Conservation (phyloP, 1,284 basidiomycete genomes). For the Tremellales sp. region DNA sequence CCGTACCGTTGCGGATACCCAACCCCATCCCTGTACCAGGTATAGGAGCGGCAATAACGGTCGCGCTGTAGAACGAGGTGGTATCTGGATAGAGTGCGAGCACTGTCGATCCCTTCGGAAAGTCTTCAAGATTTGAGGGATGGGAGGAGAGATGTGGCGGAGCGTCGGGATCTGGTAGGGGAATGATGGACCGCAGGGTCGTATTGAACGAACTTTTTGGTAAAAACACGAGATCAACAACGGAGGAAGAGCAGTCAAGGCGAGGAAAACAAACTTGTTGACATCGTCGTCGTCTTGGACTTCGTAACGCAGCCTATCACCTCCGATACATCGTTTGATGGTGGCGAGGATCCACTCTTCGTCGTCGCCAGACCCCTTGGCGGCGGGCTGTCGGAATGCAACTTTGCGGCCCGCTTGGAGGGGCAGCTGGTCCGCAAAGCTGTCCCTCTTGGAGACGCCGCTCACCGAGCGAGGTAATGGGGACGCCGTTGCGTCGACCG, state of each 20-base stretch:
- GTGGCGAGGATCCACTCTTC: constrained; percentile 49
- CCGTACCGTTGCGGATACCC: constrained; percentile 16
- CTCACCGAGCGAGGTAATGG: constrained; percentile 18
- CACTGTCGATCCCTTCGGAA: constrained; percentile 44
- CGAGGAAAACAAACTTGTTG: constrained; percentile 16
- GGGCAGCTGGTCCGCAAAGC: constrained; percentile 45
- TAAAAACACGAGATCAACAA: background rate
- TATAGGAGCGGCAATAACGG: constrained; percentile 41
- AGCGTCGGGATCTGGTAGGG: constrained; percentile 48
- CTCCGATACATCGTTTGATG: constrained; percentile 42
- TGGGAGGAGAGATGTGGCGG: constrained; percentile 41
- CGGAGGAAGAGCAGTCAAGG: background rate
- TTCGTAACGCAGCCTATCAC: constrained; percentile 47
- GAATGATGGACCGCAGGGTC: constrained; percentile 50
- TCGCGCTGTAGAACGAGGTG: constrained; percentile 52
- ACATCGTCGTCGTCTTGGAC: constrained; percentile 45
- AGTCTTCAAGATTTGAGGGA: constrained; percentile 45
- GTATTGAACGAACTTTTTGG: constrained; percentile 47
- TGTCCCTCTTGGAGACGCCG: constrained; percentile 19
- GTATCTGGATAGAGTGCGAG: constrained; percentile 54
- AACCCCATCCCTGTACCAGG: constrained; percentile 32
- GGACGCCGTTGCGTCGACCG: constrained; percentile 2
- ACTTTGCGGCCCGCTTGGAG: constrained; percentile 48
- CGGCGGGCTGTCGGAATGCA: constrained; percentile 41
- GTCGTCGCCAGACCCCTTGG: constrained; percentile 14